These are phyloP conservation scores for Fusarium nurragi DNA, from an alignment of 2,329 filamentous ascomycete genomes.

Conservation along the genomic window DNA sequence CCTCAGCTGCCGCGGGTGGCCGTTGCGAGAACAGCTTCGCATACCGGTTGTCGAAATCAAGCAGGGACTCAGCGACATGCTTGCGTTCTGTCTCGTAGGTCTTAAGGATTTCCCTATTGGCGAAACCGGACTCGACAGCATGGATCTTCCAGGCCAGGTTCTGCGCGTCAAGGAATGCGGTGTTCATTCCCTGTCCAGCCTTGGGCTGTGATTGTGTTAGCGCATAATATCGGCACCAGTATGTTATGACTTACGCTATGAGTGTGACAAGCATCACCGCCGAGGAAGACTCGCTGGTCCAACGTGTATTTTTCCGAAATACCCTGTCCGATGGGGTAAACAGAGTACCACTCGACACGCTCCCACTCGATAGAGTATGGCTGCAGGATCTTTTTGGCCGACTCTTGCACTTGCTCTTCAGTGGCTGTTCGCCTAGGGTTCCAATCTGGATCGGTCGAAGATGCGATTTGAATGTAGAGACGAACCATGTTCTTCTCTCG, in stretches of 20 bases:
- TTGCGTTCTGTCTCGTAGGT: slow-evolving; percentile 91
- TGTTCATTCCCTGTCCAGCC: slow-evolving; percentile 84
- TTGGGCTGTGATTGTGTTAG: slow-evolving; percentile 66
- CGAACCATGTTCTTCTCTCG: slow-evolving; percentile 74
- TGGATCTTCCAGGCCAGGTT: slow-evolving; percentile 98
- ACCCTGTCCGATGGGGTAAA: slow-evolving; percentile 80
- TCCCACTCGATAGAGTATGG: slow-evolving; percentile 76
- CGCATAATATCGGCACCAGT: neutral
- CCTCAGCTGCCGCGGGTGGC: slow-evolving; percentile 76
- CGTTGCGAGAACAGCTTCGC: slow-evolving; percentile 88
- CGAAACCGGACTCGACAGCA: slow-evolving; percentile 85
- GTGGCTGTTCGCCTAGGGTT: slow-evolving; percentile 71
- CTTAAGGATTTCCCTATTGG: slow-evolving; percentile 75
- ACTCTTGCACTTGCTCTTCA: slow-evolving; percentile 69
- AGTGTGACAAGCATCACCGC: slow-evolving; percentile 82
- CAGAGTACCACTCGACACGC: slow-evolving; percentile 77
- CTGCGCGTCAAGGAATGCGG: slow-evolving; percentile 80
- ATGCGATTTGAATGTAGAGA: slow-evolving; percentile 74
- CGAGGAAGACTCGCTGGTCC: slow-evolving; percentile 76
- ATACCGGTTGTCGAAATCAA: slow-evolving; percentile 89
- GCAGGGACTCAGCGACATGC: slow-evolving; percentile 81
- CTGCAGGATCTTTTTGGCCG: slow-evolving; percentile 71
- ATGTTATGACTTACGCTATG: slow-evolving; percentile 70
- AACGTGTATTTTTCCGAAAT: slow-evolving; percentile 74
- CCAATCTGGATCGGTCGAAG: slow-evolving; percentile 69